Conservation (phyloP, 371 early-diverging fungal genomes). For the Actinomortierella ambigua region DNA sequence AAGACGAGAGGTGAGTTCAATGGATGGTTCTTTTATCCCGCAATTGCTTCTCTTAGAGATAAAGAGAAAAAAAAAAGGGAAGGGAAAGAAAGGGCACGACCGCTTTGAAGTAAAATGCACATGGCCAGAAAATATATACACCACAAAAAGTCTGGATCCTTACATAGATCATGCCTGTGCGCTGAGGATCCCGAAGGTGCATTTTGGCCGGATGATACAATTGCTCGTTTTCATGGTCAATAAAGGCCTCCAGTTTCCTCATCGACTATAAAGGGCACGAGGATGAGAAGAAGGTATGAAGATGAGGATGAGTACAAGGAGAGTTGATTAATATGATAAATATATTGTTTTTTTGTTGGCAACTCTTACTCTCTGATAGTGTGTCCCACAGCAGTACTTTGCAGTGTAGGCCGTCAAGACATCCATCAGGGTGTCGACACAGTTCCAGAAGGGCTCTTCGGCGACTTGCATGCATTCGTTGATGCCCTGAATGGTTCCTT, state of each 20-base stretch:
- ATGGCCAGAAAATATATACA: too few relatives aligned
- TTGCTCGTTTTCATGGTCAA: slow-evolving; percentile 24
- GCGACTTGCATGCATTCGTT: slow-evolving; percentile 37
- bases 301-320: neutral
- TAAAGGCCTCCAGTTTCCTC: slow-evolving; percentile 25
- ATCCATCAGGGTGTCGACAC: slow-evolving; percentile 37
- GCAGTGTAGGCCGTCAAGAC: slow-evolving; percentile 44
- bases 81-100: neutral
- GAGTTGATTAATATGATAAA: too few relatives aligned
- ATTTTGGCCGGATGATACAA: slow-evolving; percentile 44
- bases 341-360: too few relatives aligned
- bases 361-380: slow-evolving; percentile 32
- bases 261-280: slow-evolving; percentile 11
- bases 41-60: too few relatives aligned
- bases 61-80: neutral
- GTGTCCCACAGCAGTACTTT: slow-evolving; percentile 42
- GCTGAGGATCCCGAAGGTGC: slow-evolving; percentile 41
- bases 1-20: neutral
- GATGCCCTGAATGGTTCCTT: slow-evolving; percentile 31
- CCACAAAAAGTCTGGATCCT: too few relatives aligned
- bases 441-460: slow-evolving; percentile 34
- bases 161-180: slow-evolving; percentile 46
- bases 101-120: too few relatives aligned
- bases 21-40: neutral
- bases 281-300: too few relatives aligned